Base-by-base conservation (phyloP, 2,329 filamentous ascomycete species). In the Sporothrix curviconia region DNA sequence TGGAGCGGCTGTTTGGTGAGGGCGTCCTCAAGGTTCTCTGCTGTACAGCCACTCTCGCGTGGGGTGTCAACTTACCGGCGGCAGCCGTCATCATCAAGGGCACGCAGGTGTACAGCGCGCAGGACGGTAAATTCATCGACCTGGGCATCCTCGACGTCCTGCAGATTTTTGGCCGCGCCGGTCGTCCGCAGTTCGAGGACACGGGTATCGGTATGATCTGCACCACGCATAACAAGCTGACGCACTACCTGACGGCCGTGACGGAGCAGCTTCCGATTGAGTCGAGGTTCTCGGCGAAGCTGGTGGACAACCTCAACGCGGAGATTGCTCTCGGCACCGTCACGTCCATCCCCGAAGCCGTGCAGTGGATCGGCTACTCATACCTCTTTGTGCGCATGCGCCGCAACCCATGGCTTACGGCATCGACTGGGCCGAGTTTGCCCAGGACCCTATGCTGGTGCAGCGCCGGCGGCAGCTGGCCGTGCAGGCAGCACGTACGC, bases 201-300 rank as follows among this genome's bases (percentile, higher is more conserved):
- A 94, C 88, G 36, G 94, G 94, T 77, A 96, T 97, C 64, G 95
- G 95, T 62, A 96, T 96, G 78, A 99, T 99, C 63, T 95, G 91
- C 66, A 99, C 95, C 0, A 95, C 90, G 0, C 87, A 92, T n/a
- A 92, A 96, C 70, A 96, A 92, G 68, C 77, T 99, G 8, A 76
- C 87, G 30, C 92, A 99, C 69, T 99, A 99, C 69, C 77, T 97
- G 46, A 87, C 87, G 40, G 92, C 94, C 2, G 89, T 99, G 2
- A 99, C 94, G 9, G 89, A 96, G 63, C 94, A 99, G 69, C 87
- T 95, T 63, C 94, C 95, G 0, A 99, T 99, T 61, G 94, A 99
- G 67, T 97, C 92, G n/a, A 87, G 86, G 59, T 96, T 99, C 68
- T 96, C 92, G 1, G 82, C 89, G 32, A 95, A 95, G 71, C 77